phyloP scores from a whole-genome alignment of 495 filamentous ascomycete genomes.

The Rhizodiscina lignyota region DNA sequence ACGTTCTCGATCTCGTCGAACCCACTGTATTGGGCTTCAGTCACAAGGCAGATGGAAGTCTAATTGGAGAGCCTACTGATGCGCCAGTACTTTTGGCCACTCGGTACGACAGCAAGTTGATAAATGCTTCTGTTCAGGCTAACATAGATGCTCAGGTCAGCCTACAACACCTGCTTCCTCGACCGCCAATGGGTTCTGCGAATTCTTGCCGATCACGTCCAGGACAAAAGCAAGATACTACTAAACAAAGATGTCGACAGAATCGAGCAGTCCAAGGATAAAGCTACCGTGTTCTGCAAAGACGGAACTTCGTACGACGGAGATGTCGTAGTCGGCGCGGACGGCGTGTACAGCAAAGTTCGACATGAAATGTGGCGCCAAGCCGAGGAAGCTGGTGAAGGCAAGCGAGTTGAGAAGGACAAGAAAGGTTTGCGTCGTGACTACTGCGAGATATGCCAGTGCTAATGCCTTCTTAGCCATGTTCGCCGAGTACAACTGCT shows the following conservation, averaged over 20 bases:
- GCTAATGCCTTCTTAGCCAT: no score
- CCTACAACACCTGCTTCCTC: no score
- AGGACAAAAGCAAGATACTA: neutral
- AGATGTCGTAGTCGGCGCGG: conserved; percentile 2
- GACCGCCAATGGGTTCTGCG: no score
- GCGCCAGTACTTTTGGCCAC: no score
- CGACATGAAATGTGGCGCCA: conserved; percentile 1
- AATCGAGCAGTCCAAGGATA: neutral
- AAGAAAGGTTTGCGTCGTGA: neutral
- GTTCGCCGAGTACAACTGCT: neutral
- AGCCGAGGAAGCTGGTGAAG: conserved; percentile 1
- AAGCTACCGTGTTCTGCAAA: neutral
- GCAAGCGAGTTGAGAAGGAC: no score
- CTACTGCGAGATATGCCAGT: no score
- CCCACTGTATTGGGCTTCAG: no score
- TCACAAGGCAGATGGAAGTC: no score
- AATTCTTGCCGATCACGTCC: conserved; percentile 1
- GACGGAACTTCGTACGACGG: neutral
- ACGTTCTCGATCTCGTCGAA: neutral
- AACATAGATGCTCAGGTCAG: no score
- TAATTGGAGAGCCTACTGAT: no score
- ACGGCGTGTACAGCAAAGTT: conserved; percentile 2
- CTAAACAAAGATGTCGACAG: neutral
- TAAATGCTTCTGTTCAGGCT: no score
- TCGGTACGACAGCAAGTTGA: no score